phyloP scores from a whole-genome alignment of 2,329 filamentous ascomycete genomes.

The Alternaria sp. region DNA sequence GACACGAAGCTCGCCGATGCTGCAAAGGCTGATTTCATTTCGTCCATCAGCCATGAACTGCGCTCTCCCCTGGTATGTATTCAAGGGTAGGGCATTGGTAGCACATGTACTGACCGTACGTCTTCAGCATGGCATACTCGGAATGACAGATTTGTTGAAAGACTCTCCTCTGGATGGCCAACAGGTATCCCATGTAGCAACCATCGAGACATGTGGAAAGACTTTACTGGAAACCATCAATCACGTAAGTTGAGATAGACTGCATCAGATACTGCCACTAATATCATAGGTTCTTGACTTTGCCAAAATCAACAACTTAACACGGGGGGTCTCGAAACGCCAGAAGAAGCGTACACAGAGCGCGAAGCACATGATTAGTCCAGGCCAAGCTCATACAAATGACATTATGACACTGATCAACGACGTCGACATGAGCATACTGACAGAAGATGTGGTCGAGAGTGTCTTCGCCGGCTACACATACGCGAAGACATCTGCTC shows the following conservation, averaged over 20 bases:
- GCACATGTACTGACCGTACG: neutral
- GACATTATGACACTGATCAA: conserved; percentile 48
- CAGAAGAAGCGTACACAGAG: conserved; percentile 44
- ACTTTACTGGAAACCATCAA: conserved; percentile 55
- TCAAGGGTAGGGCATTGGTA: too few relatives aligned
- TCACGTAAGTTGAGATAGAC: conserved; percentile 36
- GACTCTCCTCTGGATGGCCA: conserved; percentile 44
- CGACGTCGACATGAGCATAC: conserved; percentile 47
- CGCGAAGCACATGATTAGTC: conserved; percentile 42
- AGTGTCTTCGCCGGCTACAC: conserved; percentile 51
- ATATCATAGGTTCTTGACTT: conserved; percentile 51
- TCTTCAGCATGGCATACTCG: conserved; percentile 64
- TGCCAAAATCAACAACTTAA: conserved; percentile 52
- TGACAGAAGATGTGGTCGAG: conserved; percentile 51
- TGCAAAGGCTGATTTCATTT: conserved; percentile 67
- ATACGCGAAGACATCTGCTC: conserved; percentile 43
- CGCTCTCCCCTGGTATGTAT: conserved; percentile 60
- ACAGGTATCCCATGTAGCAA: conserved; percentile 54
- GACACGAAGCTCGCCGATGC: conserved; percentile 51
- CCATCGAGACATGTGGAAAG: conserved; percentile 52
- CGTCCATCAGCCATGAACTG: conserved; percentile 69
- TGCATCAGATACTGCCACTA: conserved; percentile 13
- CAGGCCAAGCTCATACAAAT: conserved; percentile 44
- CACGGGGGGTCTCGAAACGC: conserved; percentile 41
- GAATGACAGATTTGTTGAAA: conserved; percentile 50